Evolutionary conservation across 208 protist species (phyloP).

Genomic region (Strigomonas galati): DNA sequence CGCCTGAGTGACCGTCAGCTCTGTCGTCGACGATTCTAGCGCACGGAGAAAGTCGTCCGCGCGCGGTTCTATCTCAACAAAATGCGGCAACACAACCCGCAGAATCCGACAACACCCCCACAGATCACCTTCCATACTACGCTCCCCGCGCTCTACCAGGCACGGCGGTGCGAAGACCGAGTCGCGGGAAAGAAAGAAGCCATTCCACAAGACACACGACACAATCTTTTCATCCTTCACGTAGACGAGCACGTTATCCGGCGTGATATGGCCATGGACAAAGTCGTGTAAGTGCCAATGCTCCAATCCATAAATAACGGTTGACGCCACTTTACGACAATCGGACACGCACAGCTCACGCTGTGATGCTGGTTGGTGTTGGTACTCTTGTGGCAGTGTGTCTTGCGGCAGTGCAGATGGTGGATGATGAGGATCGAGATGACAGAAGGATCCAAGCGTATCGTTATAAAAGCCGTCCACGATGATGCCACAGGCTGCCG

Average conservation of each 20-base stretch:
- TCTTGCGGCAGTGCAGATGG: too few relatives aligned
- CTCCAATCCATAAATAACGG: constrained; percentile 72
- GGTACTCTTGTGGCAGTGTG: too few relatives aligned
- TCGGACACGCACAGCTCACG: neutral
- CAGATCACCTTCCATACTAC: constrained; percentile 46
- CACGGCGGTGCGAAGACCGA: constrained; percentile 43
- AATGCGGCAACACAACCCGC: constrained; percentile 32
- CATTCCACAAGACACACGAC: constrained; percentile 12
- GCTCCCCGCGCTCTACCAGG: constrained; percentile 35
- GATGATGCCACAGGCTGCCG: constrained; percentile 42
- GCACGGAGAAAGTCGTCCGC: constrained; percentile 27
- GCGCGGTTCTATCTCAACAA: constrained; percentile 20
- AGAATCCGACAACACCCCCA: constrained; percentile 66
- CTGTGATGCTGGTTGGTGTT: constrained; percentile 17
- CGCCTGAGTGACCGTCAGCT: constrained; percentile 39
- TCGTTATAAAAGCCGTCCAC: constrained; percentile 79
- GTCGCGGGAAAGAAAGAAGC: neutral
- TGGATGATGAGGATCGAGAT: too few relatives aligned
- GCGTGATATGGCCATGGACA: constrained; percentile 62
- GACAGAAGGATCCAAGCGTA: constrained; percentile 35
- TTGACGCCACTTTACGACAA: constrained; percentile 36
- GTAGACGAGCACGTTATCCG: constrained; percentile 71
- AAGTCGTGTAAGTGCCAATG: constrained; percentile 84
- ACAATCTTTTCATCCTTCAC: constrained; percentile 13
- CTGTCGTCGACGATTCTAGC: constrained; percentile 26